phyloP scores from a whole-genome alignment of 345 rosid genomes.

The Eucalyptus globulus region DNA sequence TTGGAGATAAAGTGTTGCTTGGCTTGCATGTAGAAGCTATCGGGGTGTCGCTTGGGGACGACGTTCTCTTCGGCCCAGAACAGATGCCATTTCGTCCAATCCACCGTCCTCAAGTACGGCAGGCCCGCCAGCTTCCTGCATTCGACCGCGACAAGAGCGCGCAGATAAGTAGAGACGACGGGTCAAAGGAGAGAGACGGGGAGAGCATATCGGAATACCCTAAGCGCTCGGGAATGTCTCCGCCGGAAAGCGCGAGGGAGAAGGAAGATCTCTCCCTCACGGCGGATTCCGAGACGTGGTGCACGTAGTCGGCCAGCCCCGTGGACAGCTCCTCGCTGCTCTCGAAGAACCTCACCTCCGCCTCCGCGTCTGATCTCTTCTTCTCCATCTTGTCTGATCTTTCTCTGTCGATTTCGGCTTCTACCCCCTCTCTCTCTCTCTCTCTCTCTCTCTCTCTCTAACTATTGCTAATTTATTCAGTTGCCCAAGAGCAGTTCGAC shows the following conservation, averaged over 20 bases:
- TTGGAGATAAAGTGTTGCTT: conserved; percentile 17
- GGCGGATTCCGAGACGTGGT: conserved; percentile 7
- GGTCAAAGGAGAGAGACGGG: not conserved
- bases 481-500: not conserved
- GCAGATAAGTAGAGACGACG: not conserved
- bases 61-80: conserved; percentile 36
- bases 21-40: conserved; percentile 19
- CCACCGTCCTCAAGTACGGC: conserved; percentile 14
- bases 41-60: conserved; percentile 16
- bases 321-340: conserved; percentile 6
- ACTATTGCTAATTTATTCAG: not conserved
- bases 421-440: not conserved
- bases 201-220: not conserved
- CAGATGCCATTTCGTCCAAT: conserved; percentile 26
- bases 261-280: conserved; percentile 14
- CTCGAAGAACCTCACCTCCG: conserved; percentile 7
- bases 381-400: not conserved
- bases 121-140: conserved; percentile 17
- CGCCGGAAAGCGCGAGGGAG: conserved; percentile 30
- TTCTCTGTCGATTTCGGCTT: not conserved
- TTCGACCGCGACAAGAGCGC: not conserved
- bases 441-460: not conserved
- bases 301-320: conserved; percentile 7
- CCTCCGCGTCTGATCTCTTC: not conserved
- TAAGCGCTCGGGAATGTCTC: conserved; percentile 3